Evolutionary conservation across 1,284 basidiomycete genomes (phyloP).

Genomic region (Ustilago xerochloae): DNA sequence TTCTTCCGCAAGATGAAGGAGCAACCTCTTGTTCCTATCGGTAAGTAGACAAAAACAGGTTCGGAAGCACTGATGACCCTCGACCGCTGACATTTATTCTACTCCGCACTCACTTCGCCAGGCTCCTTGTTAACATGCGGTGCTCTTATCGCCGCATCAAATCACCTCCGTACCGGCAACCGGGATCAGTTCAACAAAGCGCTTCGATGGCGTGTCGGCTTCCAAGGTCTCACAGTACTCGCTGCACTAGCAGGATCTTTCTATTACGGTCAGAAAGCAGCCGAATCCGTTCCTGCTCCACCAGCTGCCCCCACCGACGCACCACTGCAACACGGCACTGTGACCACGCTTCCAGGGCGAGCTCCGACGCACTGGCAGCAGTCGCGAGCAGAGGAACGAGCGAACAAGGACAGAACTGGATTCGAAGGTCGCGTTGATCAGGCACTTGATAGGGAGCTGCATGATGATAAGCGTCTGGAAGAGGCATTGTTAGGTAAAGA

Average conservation of each 20-base stretch:
- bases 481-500: constrained; percentile 50
- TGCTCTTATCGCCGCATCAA: constrained; percentile 61
- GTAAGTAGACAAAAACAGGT: constrained; percentile 29
- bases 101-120: constrained; percentile 2
- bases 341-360: constrained; percentile 38
- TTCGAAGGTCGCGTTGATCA: constrained; percentile 31
- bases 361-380: constrained; percentile 46
- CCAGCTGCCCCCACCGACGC: constrained; percentile 9
- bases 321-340: constrained; percentile 26
- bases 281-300: constrained; percentile 31
- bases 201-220: constrained; percentile 65
- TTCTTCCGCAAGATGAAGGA: constrained; percentile 63
- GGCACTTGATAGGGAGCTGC: constrained; percentile 29
- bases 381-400: constrained; percentile 32
- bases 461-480: constrained; percentile 43
- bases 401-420: constrained; percentile 19
- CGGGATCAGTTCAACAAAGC: constrained; percentile 61
- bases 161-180: constrained; percentile 63
- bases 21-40: constrained; percentile 66
- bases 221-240: constrained; percentile 65
- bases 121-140: constrained; percentile 62
- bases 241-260: constrained; percentile 60
- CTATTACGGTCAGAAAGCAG: constrained; percentile 53
- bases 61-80: background rate
- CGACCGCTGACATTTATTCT: background rate